Evolutionary conservation across 2,329 filamentous ascomycete genomes (phyloP), one percentile per base, ranked within the genome.

Genomic region (Sporothrix schenckii): DNA sequence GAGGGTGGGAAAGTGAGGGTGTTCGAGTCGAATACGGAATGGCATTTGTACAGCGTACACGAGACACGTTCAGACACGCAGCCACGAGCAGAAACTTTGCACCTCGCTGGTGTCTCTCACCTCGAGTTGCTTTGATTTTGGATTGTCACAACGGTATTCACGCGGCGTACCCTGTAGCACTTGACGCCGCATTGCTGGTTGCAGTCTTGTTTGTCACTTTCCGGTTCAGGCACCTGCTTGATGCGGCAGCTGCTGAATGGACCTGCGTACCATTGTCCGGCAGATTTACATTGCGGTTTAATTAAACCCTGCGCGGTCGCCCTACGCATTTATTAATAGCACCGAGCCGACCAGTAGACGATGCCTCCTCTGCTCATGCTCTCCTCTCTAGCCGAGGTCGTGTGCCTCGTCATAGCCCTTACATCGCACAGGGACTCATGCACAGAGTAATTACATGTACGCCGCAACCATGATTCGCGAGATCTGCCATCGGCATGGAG

Each of bases 141-240:
- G 16, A 58, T 60, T 41, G 56, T 60, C 7, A 9, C 34, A 34
- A 21, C n/a, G 24, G 11, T 44, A 24, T 60, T 34, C 34, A 30
- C 27, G 3, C 27, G 27, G 27, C 27, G 27, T 30, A 24, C 24
- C 1, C 24, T 24, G 24, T 24, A 24, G 27, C 27, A 30, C 27
- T 30, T 30, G 34, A 34, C 34, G 34, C 34, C 34, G 34, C 34
- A 34, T 34, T 5, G 6, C 34, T 34, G 34, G 34, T 34, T 34
- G 34, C 34, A 34, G 34, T 11, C 14, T 47, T 7, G 19, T 30
- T 30, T 21, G 34, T 9, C 30, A 70, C 61, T 70, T 66, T 66
- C 61, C 61, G 5, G 34, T 47, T 56, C 58, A 56, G 56, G 69
- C 65, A 71, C 66, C 69, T 71, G 65, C 69, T 65, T 58, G 24